Base-by-base conservation (phyloP, 2,329 filamentous ascomycete genomes). In the Didymella segeticola region DNA sequence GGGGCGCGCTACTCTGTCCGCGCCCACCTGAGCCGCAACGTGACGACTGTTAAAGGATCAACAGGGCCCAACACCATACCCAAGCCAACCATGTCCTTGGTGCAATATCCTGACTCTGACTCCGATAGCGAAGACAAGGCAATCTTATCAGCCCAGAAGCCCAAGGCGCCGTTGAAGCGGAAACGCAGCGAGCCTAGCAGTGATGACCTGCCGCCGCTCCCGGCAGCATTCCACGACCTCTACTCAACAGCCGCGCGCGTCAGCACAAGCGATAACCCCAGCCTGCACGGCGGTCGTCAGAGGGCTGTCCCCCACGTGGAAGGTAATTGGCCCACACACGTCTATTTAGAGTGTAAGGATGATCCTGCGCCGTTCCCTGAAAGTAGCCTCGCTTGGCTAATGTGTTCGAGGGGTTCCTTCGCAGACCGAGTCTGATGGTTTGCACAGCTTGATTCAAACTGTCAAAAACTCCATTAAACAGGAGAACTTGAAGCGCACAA, bases 261-360 rank as follows among this genome's bases (percentile, higher is more conserved):
- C 58, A 90, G 89, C 74, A 88, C 88, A 33, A 82, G 80, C 64
- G 95, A 98, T 75, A 89, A 96, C 69, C 92, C 93, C 1, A 81
- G 82, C 55, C 80, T 98, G 53, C 95, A 99, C 73, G 89, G 89
- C 26, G 95, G 95, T 47, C 87, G 93, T 38, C 91, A 88, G 70
- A 85, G 95, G 34, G 84, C 88, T 52, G 89, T 86, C 42, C 93
- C 93, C 20, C 95, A 99, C 75, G 80, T 93, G 22, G 85, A 87
- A 54, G 95, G 95, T 56, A 91, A 92, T 73, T 99, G 95, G 95
- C 91, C 93, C 1, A 91, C 88, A 27, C 93, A 98, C 75, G 72
- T 98, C 38, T 98, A 96, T 73, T 80, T 96, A 51, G 93, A 98
- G 78, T 99, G 95, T 96, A 81, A 77, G 86, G 79, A n/a, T 58